Conservation (phyloP, 176 grass and related monocot genomes). For the Avena insularis region DNA sequence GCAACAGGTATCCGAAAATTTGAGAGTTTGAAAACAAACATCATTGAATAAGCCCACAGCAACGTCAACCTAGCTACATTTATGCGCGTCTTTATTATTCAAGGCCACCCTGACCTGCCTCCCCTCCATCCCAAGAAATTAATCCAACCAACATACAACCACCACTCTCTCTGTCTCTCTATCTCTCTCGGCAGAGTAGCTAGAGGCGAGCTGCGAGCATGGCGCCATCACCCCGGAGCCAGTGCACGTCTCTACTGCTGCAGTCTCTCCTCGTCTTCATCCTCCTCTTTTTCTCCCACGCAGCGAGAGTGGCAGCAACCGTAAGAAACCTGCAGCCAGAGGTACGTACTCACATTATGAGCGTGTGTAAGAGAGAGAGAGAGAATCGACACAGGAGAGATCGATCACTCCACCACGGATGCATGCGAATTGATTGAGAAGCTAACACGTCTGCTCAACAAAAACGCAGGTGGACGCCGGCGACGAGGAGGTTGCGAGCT, state of each 20-base stretch:
- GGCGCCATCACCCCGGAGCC: slow-evolving; percentile 11
- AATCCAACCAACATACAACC: slow-evolving; percentile 15
- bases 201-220: neutral
- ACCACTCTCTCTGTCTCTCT: neutral
- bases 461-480: slow-evolving; percentile 8
- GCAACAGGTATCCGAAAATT: neutral
- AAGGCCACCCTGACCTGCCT: neutral
- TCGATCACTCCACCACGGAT: neutral
- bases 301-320: neutral
- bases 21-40: neutral
- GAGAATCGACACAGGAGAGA: neutral
- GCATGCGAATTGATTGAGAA: neutral
- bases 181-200: neutral
- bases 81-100: neutral
- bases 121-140: neutral
- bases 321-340: neutral
- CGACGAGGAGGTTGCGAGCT: neutral
- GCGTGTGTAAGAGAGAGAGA: neutral
- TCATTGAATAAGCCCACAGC: neutral
- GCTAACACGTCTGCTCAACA: neutral
- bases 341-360: neutral
- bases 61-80: slow-evolving; percentile 12
- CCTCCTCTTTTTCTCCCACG: neutral
- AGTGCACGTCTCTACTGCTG: neutral
- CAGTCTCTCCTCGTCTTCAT: neutral